A percentile compares a stretch with the other conserved stretches of the same genome.
Evolutionary conservation across 2,329 filamentous ascomycete species (phyloP).

Genomic region (Verticillium albo-atrum): DNA sequence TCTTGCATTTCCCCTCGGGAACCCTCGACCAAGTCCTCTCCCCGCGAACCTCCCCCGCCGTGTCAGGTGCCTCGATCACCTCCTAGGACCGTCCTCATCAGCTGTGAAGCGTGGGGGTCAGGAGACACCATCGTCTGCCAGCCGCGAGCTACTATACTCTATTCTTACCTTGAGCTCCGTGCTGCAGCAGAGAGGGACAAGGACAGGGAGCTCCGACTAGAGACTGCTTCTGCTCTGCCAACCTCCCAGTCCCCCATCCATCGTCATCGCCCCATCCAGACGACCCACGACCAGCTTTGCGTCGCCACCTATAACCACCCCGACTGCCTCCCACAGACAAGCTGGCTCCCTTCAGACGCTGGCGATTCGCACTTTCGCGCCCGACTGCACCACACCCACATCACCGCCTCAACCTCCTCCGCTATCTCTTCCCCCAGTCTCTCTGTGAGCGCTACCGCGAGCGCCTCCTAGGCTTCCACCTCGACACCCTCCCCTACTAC

Average conservation of each 20-base stretch:
- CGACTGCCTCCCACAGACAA: background rate
- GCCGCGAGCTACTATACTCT: no score
- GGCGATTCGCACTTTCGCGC: background rate
- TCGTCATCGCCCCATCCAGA: background rate
- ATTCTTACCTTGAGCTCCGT: background rate
- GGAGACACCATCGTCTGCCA: background rate
- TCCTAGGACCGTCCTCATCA: background rate
- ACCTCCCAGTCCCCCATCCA: background rate
- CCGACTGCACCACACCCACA: constrained; percentile 19
- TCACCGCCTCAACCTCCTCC: constrained; percentile 48
- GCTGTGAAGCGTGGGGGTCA: constrained; percentile 1
- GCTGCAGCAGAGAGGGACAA: background rate
- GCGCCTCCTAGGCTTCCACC: constrained; percentile 64
- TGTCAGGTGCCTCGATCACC: constrained; percentile 1
- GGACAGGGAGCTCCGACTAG: no score
- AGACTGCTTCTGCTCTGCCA: no score
- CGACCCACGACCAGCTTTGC: background rate
- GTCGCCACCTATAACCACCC: background rate
- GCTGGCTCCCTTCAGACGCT: constrained; percentile 3
- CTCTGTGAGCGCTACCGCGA: constrained; percentile 59
- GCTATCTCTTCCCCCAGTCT: constrained; percentile 64
- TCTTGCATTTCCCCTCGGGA: background rate
- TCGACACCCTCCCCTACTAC: constrained; percentile 68
- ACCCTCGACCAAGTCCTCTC: background rate
- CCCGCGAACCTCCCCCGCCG: background rate